phyloP scores from a whole-genome alignment of 1,139 yeast species.

The Scheffersomyces lignicola region DNA sequence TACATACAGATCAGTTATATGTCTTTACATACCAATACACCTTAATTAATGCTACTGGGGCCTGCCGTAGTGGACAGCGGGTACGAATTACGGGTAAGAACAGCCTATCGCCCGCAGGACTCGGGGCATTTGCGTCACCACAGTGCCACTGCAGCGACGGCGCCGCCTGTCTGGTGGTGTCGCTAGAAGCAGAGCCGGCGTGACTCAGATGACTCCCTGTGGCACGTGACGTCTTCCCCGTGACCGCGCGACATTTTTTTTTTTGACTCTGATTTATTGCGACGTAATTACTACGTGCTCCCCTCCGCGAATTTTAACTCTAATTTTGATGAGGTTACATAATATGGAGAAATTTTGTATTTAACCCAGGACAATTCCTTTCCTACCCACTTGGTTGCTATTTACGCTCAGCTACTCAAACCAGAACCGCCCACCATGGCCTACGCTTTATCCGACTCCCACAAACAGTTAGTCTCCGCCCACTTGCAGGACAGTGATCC shows the following conservation, averaged over 20 bases:
- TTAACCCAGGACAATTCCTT: background rate
- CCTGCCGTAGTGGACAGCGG: too few species aligned
- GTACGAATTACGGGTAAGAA: too few species aligned
- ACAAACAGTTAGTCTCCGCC: conserved; percentile 65
- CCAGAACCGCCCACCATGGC: conserved; percentile 27
- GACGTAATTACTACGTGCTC: background rate
- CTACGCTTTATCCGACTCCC: conserved; percentile 68
- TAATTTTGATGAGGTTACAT: background rate
- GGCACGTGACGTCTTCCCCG: background rate
- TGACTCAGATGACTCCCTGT: background rate
- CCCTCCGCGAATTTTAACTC: background rate
- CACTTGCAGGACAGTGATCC: conserved; percentile 78
- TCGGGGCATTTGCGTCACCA: too few species aligned
- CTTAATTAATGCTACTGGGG: too few species aligned
- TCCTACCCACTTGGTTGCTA: background rate
- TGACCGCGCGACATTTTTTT: background rate
- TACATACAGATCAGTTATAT: too few species aligned
- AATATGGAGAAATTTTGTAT: background rate
- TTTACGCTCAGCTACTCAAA: conserved; percentile 2
- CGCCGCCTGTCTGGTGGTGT: too few species aligned
- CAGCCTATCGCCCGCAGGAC: too few species aligned
- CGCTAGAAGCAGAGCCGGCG: too few species aligned
- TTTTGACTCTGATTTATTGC: background rate
- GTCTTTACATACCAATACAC: too few species aligned
- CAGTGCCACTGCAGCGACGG: too few species aligned